Conservation (phyloP, 2,329 filamentous ascomycete genomes). For the Cordyceps pruinosa region DNA sequence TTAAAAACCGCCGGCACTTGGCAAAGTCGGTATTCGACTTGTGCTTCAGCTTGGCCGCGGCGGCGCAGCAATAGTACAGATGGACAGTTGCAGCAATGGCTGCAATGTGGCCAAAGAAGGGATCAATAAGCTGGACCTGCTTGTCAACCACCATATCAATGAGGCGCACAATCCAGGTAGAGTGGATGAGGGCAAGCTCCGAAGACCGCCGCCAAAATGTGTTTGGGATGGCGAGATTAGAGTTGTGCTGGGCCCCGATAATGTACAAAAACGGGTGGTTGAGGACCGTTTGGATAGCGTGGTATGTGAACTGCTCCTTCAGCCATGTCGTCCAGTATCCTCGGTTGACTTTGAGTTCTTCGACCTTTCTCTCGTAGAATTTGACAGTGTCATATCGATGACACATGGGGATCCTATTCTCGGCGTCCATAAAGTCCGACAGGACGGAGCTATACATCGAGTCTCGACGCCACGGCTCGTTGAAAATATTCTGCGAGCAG, state of each 20-base stretch:
- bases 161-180: slow-evolving; percentile 47
- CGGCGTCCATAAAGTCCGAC: slow-evolving; percentile 44
- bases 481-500: slow-evolving; percentile 39
- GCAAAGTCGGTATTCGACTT: slow-evolving; percentile 46
- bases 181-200: slow-evolving; percentile 43
- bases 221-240: slow-evolving; percentile 45
- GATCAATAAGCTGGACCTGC: slow-evolving; percentile 40
- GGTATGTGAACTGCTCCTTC: slow-evolving; percentile 47
- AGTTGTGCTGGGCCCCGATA: slow-evolving; percentile 43
- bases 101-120: slow-evolving; percentile 44
- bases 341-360: slow-evolving; percentile 37
- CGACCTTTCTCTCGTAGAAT: slow-evolving; percentile 42
- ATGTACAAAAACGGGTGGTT: slow-evolving; percentile 50
- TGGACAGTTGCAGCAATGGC: slow-evolving; percentile 48
- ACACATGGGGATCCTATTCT: slow-evolving; percentile 41
- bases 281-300: slow-evolving; percentile 42
- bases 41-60: slow-evolving; percentile 39
- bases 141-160: slow-evolving; percentile 49
- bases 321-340: slow-evolving; percentile 47
- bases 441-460: slow-evolving; percentile 44
- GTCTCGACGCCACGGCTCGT: slow-evolving; percentile 45
- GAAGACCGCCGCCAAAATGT: slow-evolving; percentile 47
- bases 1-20: slow-evolving; percentile 43
- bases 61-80: slow-evolving; percentile 46
- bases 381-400: slow-evolving; percentile 47